Percentiles rank a stretch among this genome's conserved stretches.
Evolutionary conservation across 2,329 filamentous ascomycete genomes (phyloP).

Genomic region (Metarhizium brunneum): DNA sequence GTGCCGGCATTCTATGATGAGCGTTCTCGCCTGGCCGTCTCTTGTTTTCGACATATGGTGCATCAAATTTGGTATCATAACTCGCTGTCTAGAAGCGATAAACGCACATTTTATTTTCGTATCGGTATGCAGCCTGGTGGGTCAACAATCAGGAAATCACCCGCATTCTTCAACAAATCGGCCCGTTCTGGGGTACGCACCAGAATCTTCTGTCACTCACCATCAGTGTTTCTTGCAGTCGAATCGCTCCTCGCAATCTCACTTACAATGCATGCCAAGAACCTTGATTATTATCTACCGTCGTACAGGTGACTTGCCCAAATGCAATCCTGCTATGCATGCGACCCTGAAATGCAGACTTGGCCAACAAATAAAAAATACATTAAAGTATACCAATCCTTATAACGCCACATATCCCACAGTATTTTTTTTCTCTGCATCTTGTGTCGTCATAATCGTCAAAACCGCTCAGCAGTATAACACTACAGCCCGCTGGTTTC

Average conservation of each 20-base stretch:
- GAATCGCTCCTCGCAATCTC: neutral
- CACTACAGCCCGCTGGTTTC: neutral
- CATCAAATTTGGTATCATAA: too few species aligned
- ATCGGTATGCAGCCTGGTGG: too few species aligned
- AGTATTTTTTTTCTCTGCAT: neutral
- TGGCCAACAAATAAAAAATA: neutral
- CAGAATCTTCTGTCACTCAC: neutral
- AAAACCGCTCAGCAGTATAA: constrained; percentile 1
- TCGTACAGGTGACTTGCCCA: neutral
- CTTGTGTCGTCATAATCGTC: neutral
- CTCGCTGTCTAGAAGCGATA: too few species aligned
- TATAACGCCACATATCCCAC: constrained; percentile 2
- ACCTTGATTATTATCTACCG: neutral
- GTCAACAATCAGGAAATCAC: neutral
- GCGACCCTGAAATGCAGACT: neutral
- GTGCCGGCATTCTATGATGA: neutral
- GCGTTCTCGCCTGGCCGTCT: too few species aligned
- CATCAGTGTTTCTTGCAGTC: neutral
- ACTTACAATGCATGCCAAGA: neutral
- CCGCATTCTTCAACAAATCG: too few species aligned
- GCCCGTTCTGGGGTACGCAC: neutral
- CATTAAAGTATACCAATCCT: neutral
- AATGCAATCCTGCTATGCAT: neutral
- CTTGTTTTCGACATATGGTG: too few species aligned
- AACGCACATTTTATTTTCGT: too few species aligned